Conservation (phyloP, 78 protist genomes). For the Tieghemostelium lacteum region DNA sequence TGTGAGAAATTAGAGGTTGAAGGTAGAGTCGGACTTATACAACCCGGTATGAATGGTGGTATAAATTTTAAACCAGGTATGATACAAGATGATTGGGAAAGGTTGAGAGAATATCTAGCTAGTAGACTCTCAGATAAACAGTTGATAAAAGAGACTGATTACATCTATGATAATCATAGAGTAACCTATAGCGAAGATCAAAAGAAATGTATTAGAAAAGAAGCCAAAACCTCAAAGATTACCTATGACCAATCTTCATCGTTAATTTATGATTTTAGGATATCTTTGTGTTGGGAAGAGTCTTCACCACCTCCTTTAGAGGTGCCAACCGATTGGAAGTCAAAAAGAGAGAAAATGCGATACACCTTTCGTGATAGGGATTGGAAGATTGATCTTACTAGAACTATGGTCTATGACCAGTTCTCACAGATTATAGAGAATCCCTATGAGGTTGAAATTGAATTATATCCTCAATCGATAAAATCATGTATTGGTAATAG, state of each 20-base stretch:
- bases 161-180: conserved; percentile 29
- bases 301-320: conserved; percentile 3
- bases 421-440: not conserved
- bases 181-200: conserved; percentile 7
- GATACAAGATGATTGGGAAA: conserved; percentile 28
- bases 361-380: conserved; percentile 9
- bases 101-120: not conserved
- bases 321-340: conserved; percentile 8
- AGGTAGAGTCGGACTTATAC: conserved; percentile 40
- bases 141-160: conserved; percentile 26
- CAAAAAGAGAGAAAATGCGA: conserved; percentile 15
- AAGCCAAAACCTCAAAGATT: conserved; percentile 22
- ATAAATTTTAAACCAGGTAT: conserved; percentile 52
- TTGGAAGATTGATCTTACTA: conserved; percentile 60
- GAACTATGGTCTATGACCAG: not conserved
- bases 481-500: not conserved
- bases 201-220: conserved; percentile 26
- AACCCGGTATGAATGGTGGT: not conserved
- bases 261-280: conserved; percentile 37
- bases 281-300: conserved; percentile 43
- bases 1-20: conserved; percentile 46
- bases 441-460: conserved; percentile 45
- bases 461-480: not conserved
- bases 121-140: not conserved
- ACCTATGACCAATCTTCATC: conserved; percentile 34